Evolutionary conservation across 1,284 basidiomycete species (phyloP).

Genomic region (Caloboletus firmus): DNA sequence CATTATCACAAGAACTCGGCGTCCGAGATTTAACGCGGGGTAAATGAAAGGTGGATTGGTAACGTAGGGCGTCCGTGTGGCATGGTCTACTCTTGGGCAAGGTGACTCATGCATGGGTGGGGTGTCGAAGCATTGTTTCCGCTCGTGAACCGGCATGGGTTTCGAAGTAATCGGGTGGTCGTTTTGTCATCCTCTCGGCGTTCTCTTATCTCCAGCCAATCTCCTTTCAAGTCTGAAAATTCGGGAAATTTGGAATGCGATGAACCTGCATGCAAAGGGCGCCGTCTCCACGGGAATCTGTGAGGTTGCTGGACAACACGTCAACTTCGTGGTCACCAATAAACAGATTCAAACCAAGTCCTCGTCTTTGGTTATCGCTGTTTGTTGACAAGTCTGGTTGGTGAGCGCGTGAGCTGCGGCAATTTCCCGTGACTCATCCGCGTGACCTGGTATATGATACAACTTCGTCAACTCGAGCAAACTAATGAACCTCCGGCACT

Average conservation of each 20-base stretch:
- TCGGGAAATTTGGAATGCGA: not conserved
- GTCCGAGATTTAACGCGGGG: slow-evolving; percentile 3
- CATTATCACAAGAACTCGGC: slow-evolving; percentile 1
- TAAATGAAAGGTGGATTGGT: not conserved
- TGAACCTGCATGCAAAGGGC: not conserved
- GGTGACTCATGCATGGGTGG: not conserved
- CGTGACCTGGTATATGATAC: not conserved
- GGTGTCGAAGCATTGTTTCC: not conserved
- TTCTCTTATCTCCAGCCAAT: slow-evolving; percentile 16
- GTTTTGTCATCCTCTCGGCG: not conserved
- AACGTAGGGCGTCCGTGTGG: not conserved
- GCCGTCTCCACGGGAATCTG: slow-evolving; percentile 1
- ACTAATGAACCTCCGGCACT: slow-evolving; percentile 1
- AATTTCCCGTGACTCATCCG: not conserved
- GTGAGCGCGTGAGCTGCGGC: not conserved
- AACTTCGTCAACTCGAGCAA: not conserved
- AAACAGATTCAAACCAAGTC: not conserved
- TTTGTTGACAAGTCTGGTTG: not conserved
- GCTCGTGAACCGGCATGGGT: not conserved
- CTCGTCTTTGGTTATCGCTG: not conserved
- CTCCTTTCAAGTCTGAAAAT: slow-evolving; percentile 8
- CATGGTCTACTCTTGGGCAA: not conserved
- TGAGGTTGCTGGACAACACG: not conserved
- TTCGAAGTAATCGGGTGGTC: not conserved
- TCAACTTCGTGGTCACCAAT: not conserved